Evolutionary conservation across 257 asterid genomes (phyloP).

Genomic region (Penstemon eatonii): DNA sequence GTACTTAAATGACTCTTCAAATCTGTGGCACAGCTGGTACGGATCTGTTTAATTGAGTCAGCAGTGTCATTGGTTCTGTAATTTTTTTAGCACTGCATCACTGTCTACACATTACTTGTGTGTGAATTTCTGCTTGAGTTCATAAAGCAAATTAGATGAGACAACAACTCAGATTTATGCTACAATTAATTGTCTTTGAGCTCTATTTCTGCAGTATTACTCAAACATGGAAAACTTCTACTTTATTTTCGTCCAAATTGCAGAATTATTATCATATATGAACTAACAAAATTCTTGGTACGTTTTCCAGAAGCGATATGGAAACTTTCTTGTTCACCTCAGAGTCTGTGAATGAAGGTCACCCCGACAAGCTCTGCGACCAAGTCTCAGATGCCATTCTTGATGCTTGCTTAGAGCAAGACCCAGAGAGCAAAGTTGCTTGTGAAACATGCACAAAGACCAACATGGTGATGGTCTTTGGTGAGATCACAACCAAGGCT

Average conservation of each 20-base stretch:
- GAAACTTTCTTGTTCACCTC: conserved; percentile 61
- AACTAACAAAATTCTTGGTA: conserved; percentile 6
- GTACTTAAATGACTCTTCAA: too few relatives aligned
- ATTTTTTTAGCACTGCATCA: not conserved
- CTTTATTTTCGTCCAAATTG: not conserved
- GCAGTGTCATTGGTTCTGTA: not conserved
- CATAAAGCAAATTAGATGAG: not conserved
- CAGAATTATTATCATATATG: not conserved
- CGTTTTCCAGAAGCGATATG: conserved; percentile 39
- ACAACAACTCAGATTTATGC: not conserved
- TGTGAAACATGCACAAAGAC: conserved; percentile 74
- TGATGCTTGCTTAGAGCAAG: conserved; percentile 67
- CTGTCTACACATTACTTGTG: not conserved
- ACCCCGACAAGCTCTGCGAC: conserved; percentile 76
- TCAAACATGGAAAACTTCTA: not conserved
- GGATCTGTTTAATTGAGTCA: not conserved
- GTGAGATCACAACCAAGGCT: conserved; percentile 73
- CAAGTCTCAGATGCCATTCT: conserved; percentile 74
- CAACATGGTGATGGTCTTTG: conserved; percentile 64
- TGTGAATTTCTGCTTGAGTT: not conserved
- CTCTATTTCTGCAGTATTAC: too few relatives aligned
- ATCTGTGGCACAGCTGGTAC: not conserved
- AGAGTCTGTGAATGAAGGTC: conserved; percentile 69
- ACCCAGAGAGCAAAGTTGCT: conserved; percentile 70
- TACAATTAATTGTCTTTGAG: not conserved